A percentile compares a stretch with the other conserved stretches of the same genome.
Evolutionary conservation across 805 yeast genomes (phyloP).

Genomic region (Sungouiozyma intestinalis): DNA sequence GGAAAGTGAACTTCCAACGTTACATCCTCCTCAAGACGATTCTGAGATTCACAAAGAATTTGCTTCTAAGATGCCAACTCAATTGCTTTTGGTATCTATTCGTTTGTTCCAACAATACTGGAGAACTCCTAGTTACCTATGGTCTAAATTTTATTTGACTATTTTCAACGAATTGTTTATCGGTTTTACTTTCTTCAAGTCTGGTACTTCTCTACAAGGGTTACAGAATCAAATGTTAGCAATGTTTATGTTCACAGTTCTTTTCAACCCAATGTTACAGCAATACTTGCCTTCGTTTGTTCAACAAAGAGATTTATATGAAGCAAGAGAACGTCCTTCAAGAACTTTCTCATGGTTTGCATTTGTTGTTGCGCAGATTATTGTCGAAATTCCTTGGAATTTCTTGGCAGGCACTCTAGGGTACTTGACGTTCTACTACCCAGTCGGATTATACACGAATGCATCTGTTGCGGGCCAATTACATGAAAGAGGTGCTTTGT

Average conservation of each 20-base stretch:
- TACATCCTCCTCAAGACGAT: conserved; percentile 27
- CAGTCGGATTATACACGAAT: conserved; percentile 54
- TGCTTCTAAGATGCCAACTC: conserved; percentile 35
- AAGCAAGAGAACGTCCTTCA: conserved; percentile 65
- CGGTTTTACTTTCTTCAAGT: conserved; percentile 67
- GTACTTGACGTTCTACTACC: conserved; percentile 59
- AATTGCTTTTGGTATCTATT: conserved; percentile 36
- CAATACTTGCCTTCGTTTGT: conserved; percentile 57
- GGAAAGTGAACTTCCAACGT: conserved; percentile 46
- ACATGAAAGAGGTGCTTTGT: conserved; percentile 47
- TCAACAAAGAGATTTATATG: conserved; percentile 54
- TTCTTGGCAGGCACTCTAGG: conserved; percentile 50
- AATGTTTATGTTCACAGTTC: conserved; percentile 54
- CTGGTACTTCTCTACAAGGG: conserved; percentile 53
- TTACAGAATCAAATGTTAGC: conserved; percentile 78
- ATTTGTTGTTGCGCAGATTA: conserved; percentile 49
- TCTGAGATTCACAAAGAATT: conserved; percentile 31
- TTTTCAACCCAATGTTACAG: conserved; percentile 46
- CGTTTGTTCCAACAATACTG: conserved; percentile 58
- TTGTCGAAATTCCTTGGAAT: conserved; percentile 61
- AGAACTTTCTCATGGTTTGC: conserved; percentile 60
- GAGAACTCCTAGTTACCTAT: conserved; percentile 55
- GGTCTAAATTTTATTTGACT: conserved; percentile 49
- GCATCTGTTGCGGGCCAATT: conserved; percentile 42
- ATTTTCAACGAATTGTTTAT: conserved; percentile 50